Evolutionary conservation across 768 basidiomycete species (phyloP), one percentile per base, ranked within the genome.

Genomic region (Boletus tomentosulus): DNA sequence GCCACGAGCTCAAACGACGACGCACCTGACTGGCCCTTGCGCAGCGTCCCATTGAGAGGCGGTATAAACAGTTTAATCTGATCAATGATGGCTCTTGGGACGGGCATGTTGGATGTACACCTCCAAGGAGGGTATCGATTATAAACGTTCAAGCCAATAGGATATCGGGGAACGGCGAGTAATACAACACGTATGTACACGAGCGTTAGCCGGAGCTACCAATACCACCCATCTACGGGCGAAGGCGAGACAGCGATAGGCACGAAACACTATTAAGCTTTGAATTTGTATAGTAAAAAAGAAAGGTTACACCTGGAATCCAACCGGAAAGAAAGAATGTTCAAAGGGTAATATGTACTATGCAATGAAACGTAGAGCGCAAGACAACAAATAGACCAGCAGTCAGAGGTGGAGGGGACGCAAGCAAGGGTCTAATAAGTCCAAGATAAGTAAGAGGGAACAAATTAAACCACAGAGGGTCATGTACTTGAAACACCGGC

Each of bases 11-110:
- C 19, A 15, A 12, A 28, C 31, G 27, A 50, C 49, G 30, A 70
- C 78, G 61, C 56, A 86, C 89, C 91, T 58, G 91, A 93, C 73
- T 98, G 95, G 28, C 96, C 96, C 68, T 99, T 99, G 76, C 95
- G 93, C 28, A 98, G 73, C 42, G 85, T 82, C 7, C 86, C 85
- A 61, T 93, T 85, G 28, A 98, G 79, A 41, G 96, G 96, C 0
- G 96, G 96, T 49, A 98, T 91, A 53, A 98, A 76, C 58, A 82
- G 78, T 65, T 85, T 87, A 53, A 95, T 78, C 65, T 92, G 85
- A 19, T 85, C 80, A 33, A 89, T 65, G 56, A 92, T 72, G 27
- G 73, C 65, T 58, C 78, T 82, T 45, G 85, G 76, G 46, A 89
- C 66, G 11, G 85, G 74, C 88, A 88, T 90, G 41, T 30, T 53